Percentiles rank a stretch among this genome's conserved stretches.
Evolutionary conservation across 2,329 filamentous ascomycete species (phyloP).

Genomic region (Pseudocercospora musae): DNA sequence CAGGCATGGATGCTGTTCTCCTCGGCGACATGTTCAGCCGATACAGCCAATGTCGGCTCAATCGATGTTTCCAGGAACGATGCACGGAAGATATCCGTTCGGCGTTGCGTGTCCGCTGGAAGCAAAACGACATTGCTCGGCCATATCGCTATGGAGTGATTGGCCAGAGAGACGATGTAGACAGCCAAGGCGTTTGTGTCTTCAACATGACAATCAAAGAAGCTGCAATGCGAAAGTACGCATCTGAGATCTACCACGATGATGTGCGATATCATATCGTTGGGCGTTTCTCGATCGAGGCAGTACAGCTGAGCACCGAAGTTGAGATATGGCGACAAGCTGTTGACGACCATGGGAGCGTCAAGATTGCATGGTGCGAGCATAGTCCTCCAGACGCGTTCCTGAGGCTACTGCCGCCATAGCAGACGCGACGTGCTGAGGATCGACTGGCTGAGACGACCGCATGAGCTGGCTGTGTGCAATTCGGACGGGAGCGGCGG

Average conservation of each 20-base stretch:
- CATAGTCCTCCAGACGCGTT: neutral
- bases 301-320: constrained; percentile 9
- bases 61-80: constrained; percentile 7
- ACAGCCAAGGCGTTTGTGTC: neutral
- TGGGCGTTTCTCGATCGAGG: constrained; percentile 6
- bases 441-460: too few species aligned
- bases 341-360: neutral
- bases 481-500: neutral
- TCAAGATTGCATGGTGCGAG: constrained; percentile 5
- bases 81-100: constrained; percentile 5
- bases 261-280: constrained; percentile 4
- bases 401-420: constrained; percentile 1
- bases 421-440: neutral
- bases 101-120: neutral
- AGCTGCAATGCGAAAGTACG: constrained; percentile 5
- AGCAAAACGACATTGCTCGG: neutral
- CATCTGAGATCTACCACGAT: neutral
- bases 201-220: constrained; percentile 8
- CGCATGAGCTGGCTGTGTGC: neutral
- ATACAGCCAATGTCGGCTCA: constrained; percentile 5
- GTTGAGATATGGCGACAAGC: constrained; percentile 2
- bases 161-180: neutral
- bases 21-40: constrained; percentile 6
- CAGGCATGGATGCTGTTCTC: constrained; percentile 6
- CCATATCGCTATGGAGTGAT: constrained; percentile 8